phyloP scores from a whole-genome alignment of 2,329 filamentous ascomycete genomes.

The Fusarium proliferatum region DNA sequence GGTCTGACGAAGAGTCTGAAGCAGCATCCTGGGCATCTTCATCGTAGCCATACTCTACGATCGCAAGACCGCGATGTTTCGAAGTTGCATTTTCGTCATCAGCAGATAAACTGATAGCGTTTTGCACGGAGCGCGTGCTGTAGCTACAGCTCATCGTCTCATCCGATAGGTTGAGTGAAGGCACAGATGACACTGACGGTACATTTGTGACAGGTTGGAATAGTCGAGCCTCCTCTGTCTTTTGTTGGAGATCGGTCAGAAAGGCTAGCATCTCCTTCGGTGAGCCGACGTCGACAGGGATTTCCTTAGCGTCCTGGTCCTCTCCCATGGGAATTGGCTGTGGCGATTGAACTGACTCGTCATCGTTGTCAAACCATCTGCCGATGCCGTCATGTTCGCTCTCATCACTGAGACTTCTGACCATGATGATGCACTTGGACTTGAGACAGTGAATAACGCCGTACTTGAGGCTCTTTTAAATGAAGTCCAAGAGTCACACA shows the following conservation, averaged over 20 bases:
- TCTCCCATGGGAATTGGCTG: background rate
- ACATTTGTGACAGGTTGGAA: background rate
- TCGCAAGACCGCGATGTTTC: too few relatives aligned
- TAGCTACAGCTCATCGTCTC: background rate
- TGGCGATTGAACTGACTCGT: background rate
- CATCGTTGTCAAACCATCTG: background rate
- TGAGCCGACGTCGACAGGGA: background rate
- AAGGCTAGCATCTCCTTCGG: background rate
- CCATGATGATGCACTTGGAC: background rate
- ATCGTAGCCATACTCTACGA: rapidly evolving
- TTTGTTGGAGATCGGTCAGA: background rate
- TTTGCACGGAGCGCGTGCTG: background rate
- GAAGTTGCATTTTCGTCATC: background rate
- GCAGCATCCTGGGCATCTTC: background rate
- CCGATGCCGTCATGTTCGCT: background rate
- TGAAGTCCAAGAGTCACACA: background rate
- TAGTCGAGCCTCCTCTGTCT: background rate
- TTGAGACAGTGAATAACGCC: background rate
- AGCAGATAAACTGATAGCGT: background rate
- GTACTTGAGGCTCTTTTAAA: background rate
- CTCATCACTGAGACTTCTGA: background rate
- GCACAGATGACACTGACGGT: background rate
- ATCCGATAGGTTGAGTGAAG: background rate
- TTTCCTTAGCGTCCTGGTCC: background rate
- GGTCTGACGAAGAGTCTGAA: background rate